Conservation (phyloP, 306 rosid genomes). For the Cucumis melo region DNA sequence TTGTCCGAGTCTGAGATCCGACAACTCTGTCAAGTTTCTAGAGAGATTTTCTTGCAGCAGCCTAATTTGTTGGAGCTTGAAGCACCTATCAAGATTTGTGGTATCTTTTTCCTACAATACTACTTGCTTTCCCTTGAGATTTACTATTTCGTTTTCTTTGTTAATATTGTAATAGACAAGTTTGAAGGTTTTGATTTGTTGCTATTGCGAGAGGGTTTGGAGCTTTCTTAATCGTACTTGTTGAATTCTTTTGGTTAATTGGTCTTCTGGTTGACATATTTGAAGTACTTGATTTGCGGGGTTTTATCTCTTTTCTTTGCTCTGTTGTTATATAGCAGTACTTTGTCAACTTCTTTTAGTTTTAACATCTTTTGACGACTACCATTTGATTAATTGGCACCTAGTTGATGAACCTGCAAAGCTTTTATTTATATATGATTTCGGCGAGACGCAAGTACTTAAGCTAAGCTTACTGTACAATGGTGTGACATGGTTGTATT, state of each 20-base stretch:
- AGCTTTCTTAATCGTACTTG: neutral
- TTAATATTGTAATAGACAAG: neutral
- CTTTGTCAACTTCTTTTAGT: neutral
- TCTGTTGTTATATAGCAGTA: neutral
- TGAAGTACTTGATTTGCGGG: neutral
- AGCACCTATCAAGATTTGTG: constrained; percentile 93
- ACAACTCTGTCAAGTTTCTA: constrained; percentile 55
- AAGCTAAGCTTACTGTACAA: neutral
- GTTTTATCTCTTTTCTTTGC: neutral
- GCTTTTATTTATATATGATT: neutral
- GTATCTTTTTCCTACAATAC: constrained; percentile 21
- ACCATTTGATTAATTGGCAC: neutral
- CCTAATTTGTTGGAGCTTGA: constrained; percentile 74
- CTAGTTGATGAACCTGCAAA: neutral
- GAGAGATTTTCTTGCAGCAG: constrained; percentile 69
- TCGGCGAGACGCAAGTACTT: neutral
- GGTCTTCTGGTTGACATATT: neutral
- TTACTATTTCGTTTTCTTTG: neutral
- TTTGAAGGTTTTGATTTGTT: neutral
- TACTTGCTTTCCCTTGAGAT: neutral
- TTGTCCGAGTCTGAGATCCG: constrained; percentile 91
- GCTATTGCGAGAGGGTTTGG: neutral
- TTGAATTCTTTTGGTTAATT: neutral
- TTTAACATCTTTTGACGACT: neutral
- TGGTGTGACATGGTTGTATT: neutral